Evolutionary conservation across 768 basidiomycete species (phyloP), one percentile per base, ranked within the genome.

Genomic region (Pleurotus tuoliensis): DNA sequence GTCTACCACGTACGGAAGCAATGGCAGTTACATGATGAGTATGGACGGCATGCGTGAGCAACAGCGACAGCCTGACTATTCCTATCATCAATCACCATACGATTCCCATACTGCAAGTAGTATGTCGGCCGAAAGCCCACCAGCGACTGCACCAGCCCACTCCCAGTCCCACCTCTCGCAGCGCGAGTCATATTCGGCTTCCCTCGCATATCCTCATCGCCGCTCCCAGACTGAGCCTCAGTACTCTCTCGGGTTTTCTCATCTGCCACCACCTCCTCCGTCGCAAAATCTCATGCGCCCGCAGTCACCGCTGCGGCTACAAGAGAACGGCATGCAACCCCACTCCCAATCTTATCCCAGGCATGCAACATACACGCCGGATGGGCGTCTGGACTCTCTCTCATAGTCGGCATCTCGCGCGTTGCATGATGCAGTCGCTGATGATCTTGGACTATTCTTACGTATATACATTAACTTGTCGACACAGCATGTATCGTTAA

Each of bases 161-260:
- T 60, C 72, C 39, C 66, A 76, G 38, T 67, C 68, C 50, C 75
- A 76, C 50, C 63, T 71, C 27, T 67, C 67, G 40, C 69, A 77
- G 34, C 74, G 75, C 5, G 77, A 82, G 53, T 18, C 37, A 6
- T 37, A 24, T 47, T 47, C 54, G 12, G 18, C 54, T 15, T 22
- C 43, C 69, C 74, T 7, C 65, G 79, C 41, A 61, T 80, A 56
- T 70, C 75, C 77, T 40, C 82, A 82, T 61, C 77, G 84, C 58
- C 78, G 86, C 50, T 75, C 83, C 39, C 71, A 80, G 50, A 82
- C 81, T 27, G 85, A 86, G 47, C 76, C 83, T 20, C 82, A 81
- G 60, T 72, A 70, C 56, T 70, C 80, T 38, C 69, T 79, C 49
- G 73, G 72, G 27, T 77, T 78, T 57, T 70, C 73, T 47, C 81